phyloP scores from a whole-genome alignment of 768 basidiomycete genomes.

The Mycena leptocephala region DNA sequence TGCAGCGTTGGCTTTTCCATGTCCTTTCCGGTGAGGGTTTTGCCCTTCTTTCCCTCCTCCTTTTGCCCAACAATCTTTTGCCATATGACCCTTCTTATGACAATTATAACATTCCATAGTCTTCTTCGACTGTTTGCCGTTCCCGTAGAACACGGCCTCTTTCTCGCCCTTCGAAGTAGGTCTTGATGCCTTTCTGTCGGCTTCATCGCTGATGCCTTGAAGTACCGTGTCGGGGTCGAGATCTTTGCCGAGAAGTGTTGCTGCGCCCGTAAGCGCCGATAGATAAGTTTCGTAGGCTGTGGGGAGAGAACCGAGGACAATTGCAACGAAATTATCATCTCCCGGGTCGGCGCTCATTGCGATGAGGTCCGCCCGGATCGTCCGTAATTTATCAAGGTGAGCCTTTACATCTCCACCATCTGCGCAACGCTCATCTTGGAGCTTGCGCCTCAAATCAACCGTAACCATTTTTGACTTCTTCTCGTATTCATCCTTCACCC shows the following conservation, averaged over 20 bases:
- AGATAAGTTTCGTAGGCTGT: slow-evolving; percentile 7
- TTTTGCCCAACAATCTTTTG: slow-evolving; percentile 51
- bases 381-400: slow-evolving; percentile 34
- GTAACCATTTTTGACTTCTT: slow-evolving; percentile 38
- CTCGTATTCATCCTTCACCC: slow-evolving; percentile 38
- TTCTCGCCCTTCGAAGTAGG: slow-evolving; percentile 8
- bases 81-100: slow-evolving; percentile 46
- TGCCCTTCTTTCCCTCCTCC: slow-evolving; percentile 57
- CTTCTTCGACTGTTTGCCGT: slow-evolving; percentile 14
- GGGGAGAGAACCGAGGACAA: slow-evolving; percentile 19
- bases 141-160: slow-evolving; percentile 18
- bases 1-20: background rate
- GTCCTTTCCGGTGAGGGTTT: slow-evolving; percentile 36
- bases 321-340: slow-evolving; percentile 17
- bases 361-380: slow-evolving; percentile 2
- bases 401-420: slow-evolving; percentile 40
- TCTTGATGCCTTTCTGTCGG: background rate
- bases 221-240: too few species aligned
- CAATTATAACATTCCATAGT: slow-evolving; percentile 49
- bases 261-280: background rate
- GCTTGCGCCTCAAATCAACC: slow-evolving; percentile 37
- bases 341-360: slow-evolving; percentile 16
- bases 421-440: slow-evolving; percentile 40
- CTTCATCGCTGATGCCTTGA: slow-evolving; percentile 4
- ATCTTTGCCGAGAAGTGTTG: slow-evolving; percentile 10